These are phyloP conservation scores for Babesia divergens DNA, from an alignment of 169 alveolate species.

Conservation along the genomic window DNA sequence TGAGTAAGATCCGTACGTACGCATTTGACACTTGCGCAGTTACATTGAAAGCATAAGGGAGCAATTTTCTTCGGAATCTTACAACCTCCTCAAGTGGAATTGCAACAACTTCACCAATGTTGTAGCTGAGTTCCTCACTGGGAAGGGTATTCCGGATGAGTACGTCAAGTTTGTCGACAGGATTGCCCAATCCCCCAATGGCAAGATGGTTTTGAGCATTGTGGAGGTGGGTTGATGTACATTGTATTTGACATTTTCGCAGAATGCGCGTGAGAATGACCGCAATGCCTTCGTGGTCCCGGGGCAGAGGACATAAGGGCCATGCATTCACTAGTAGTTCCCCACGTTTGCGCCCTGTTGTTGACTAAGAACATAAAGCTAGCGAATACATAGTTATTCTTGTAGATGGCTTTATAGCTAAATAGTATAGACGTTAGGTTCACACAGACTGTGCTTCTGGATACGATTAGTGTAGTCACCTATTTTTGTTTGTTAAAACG, in stretches of 20 bases:
- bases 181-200: conserved; percentile 28
- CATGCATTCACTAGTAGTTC: too few relatives aligned
- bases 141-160: conserved; percentile 43
- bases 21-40: neutral
- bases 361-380: too few relatives aligned
- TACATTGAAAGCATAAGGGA: conserved; percentile 37
- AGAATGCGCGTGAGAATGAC: neutral
- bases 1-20: neutral
- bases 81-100: conserved; percentile 33
- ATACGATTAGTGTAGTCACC: too few relatives aligned
- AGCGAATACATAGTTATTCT: too few relatives aligned
- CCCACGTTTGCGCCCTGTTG: too few relatives aligned
- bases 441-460: too few relatives aligned
- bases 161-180: conserved; percentile 24
- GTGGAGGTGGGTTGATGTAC: conserved; percentile 24
- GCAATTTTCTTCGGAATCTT: conserved; percentile 35
- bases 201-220: conserved; percentile 3
- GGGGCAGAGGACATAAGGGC: neutral
- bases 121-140: conserved; percentile 44
- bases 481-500: too few relatives aligned
- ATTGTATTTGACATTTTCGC: neutral
- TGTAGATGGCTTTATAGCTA: too few relatives aligned
- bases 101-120: conserved; percentile 44
- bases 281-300: conserved; percentile 10
- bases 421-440: too few relatives aligned